Conservation (phyloP, 208 protist species). For the Balamuthia mandrillaris region DNA sequence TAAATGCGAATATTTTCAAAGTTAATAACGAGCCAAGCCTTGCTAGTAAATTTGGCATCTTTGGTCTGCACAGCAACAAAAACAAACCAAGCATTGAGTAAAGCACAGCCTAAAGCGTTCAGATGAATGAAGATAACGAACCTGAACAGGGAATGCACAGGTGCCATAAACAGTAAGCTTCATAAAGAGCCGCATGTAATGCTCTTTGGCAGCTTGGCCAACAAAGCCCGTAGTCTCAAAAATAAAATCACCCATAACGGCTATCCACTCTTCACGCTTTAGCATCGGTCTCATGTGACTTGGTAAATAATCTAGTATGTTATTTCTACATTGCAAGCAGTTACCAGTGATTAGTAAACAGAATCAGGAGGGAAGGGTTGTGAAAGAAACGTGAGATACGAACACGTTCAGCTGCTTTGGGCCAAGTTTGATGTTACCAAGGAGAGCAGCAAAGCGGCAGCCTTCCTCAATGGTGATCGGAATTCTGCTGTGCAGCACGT, state of each 20-base stretch:
- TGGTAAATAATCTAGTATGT: slow-evolving; percentile 24
- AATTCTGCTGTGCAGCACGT: too few relatives aligned
- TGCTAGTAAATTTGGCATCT: slow-evolving; percentile 1
- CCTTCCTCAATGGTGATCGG: too few relatives aligned
- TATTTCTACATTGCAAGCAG: too few relatives aligned
- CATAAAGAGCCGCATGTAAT: too few relatives aligned
- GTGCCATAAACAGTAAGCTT: background rate
- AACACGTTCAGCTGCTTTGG: too few relatives aligned
- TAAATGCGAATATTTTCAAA: background rate
- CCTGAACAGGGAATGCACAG: background rate
- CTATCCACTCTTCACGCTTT: slow-evolving; percentile 33
- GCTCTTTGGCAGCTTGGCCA: background rate
- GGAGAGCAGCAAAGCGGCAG: too few relatives aligned
- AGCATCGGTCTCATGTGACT: background rate
- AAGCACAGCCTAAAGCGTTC: background rate
- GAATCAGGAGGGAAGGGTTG: too few relatives aligned
- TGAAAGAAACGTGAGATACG: too few relatives aligned
- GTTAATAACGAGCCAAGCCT: background rate
- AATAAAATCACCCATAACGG: background rate
- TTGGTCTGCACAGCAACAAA: background rate
- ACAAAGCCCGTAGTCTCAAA: slow-evolving; percentile 3
- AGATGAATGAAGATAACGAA: background rate
- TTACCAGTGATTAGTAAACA: too few relatives aligned
- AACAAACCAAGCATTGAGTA: background rate
- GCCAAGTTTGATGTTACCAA: too few relatives aligned